A percentile compares a stretch with the other conserved stretches of the same genome.
Evolutionary conservation across 768 basidiomycete species (phyloP).

Genomic region (Amanita rubescens): DNA sequence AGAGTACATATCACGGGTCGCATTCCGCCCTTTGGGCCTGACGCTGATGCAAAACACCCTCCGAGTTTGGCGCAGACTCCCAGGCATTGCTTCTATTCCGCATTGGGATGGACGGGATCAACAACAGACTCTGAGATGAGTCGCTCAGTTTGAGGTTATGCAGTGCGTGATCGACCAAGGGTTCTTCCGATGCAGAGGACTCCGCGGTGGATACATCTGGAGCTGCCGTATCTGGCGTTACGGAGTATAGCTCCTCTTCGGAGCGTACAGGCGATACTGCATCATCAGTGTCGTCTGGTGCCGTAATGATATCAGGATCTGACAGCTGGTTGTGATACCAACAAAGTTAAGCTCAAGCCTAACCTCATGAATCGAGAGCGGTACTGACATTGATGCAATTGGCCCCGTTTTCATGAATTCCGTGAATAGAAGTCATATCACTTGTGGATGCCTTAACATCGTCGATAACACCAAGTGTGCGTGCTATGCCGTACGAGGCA

Average conservation of each 20-base stretch:
- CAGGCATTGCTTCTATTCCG: background rate
- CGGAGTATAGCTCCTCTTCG: slow-evolving; percentile 7
- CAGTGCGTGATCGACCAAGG: background rate
- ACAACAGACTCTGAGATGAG: background rate
- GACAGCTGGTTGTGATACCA: background rate
- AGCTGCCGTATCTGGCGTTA: background rate
- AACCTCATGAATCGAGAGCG: background rate
- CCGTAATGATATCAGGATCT: background rate
- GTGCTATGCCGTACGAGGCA: slow-evolving; percentile 73
- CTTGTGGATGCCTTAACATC: slow-evolving; percentile 67
- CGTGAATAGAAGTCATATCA: slow-evolving; percentile 39
- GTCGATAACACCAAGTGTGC: slow-evolving; percentile 74
- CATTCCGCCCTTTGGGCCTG: background rate
- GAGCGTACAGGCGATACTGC: background rate
- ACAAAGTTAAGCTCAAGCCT: background rate
- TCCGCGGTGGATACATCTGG: slow-evolving; percentile 2
- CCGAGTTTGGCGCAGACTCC: background rate
- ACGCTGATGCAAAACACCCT: slow-evolving; percentile 5
- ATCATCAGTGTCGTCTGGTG: slow-evolving; percentile 1
- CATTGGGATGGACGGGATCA: background rate
- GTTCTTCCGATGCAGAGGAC: slow-evolving; percentile 6
- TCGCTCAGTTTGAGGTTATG: slow-evolving; percentile 2
- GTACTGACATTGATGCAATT: background rate
- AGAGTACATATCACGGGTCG: slow-evolving; percentile 4
- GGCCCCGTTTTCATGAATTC: background rate